Percentiles rank a stretch among this genome's conserved stretches.
These are phyloP conservation scores for Eucalyptus globulus DNA, from an alignment of 345 rosid species.

Conservation along the genomic window DNA sequence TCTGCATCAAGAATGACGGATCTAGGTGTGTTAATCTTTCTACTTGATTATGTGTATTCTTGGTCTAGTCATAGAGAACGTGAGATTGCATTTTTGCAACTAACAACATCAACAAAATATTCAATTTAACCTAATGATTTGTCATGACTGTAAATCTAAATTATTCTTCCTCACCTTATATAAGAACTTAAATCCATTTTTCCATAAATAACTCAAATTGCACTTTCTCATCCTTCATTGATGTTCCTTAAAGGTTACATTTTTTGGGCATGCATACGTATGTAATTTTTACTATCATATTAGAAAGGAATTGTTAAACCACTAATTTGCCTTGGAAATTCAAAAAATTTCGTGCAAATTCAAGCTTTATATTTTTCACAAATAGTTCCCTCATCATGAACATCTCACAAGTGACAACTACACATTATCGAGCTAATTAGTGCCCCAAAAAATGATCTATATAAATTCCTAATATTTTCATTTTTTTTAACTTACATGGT, in stretches of 20 bases:
- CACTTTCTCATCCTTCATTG: background rate
- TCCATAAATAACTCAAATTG: background rate
- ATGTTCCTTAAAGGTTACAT: background rate
- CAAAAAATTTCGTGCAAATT: background rate
- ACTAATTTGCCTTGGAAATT: background rate
- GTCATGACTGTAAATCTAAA: background rate
- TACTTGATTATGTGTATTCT: too few relatives aligned
- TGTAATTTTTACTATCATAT: background rate
- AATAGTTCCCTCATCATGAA: background rate
- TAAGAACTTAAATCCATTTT: background rate
- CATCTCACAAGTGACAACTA: background rate
- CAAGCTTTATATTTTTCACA: background rate
- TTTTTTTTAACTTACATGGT: background rate
- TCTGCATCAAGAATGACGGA: rapidly evolving
- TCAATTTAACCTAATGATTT: background rate
- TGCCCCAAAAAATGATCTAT: background rate
- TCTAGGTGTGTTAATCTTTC: too few relatives aligned
- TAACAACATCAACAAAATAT: background rate
- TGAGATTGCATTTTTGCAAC: too few relatives aligned
- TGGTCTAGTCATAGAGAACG: too few relatives aligned
- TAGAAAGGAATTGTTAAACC: background rate
- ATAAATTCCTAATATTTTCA: background rate
- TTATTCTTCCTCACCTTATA: background rate
- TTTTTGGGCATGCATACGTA: background rate
- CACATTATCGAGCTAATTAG: background rate